These are phyloP conservation scores for Neonothopanus nambi DNA, from an alignment of 1,284 basidiomycete species.

Conservation along the genomic window DNA sequence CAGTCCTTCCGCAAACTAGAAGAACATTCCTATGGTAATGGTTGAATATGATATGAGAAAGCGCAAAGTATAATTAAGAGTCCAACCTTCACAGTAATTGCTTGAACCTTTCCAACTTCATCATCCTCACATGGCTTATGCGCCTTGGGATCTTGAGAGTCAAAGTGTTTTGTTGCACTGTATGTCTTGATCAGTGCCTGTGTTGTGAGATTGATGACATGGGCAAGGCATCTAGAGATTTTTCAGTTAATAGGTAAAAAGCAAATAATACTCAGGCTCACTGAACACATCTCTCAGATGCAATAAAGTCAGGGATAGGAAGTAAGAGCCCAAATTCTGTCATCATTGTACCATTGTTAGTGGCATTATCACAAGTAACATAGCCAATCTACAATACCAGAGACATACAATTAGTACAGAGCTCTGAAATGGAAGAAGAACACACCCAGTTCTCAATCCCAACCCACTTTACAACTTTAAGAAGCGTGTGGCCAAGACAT, in stretches of 20 bases:
- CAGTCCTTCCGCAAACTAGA: constrained; percentile 33
- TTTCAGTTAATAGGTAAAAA: neutral
- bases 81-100: constrained; percentile 24
- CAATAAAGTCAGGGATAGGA: neutral
- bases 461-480: neutral
- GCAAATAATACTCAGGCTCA: constrained; percentile 17
- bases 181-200: constrained; percentile 33
- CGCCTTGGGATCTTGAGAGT: constrained; percentile 22
- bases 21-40: constrained; percentile 30
- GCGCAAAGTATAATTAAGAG: neutral
- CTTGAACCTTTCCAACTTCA: constrained; percentile 20
- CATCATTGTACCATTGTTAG: constrained; percentile 36
- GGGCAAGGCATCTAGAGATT: constrained; percentile 35
- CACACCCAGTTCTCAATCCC: neutral
- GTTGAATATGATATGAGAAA: neutral
- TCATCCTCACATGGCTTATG: constrained; percentile 16
- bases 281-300: constrained; percentile 16
- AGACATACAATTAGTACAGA: too few relatives aligned
- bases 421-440: too few relatives aligned
- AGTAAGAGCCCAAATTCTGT: constrained; percentile 12
- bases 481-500: neutral
- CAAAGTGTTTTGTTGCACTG: constrained; percentile 31
- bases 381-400: constrained; percentile 34
- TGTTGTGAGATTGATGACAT: constrained; percentile 38
- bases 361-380: constrained; percentile 36